phyloP scores from a whole-genome alignment of 352 stramenopile species.

The Phytophthora pinifolia region DNA sequence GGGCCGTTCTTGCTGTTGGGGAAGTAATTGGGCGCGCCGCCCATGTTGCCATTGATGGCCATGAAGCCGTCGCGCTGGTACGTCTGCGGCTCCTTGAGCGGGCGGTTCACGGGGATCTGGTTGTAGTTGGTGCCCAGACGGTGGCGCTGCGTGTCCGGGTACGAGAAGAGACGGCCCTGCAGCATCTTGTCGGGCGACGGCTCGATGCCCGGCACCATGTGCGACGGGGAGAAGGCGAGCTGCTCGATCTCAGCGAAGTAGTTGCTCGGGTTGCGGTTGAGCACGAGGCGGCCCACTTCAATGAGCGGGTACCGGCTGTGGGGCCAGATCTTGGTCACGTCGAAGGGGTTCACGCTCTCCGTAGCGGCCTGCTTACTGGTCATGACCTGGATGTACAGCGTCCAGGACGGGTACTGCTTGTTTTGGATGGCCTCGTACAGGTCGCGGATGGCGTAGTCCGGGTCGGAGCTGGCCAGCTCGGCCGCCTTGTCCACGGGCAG shows the following conservation, averaged over 20 bases:
- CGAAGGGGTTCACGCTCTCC: constrained; percentile 86
- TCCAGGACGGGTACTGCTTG: constrained; percentile 86
- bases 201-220: constrained; percentile 92
- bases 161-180: constrained; percentile 88
- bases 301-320: constrained; percentile 85
- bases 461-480: constrained; percentile 66
- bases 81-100: constrained; percentile 64
- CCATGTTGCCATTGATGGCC: constrained; percentile 76
- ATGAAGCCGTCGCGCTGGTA: constrained; percentile 89
- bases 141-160: constrained; percentile 88
- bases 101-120: constrained; percentile 88
- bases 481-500: constrained; percentile 80
- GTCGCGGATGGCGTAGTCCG: constrained; percentile 90
- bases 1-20: constrained; percentile 81
- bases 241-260: constrained; percentile 96
- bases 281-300: constrained; percentile 85
- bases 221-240: constrained; percentile 88
- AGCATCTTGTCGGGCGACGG: constrained; percentile 89
- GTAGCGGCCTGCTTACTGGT: constrained; percentile 64
- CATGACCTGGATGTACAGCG: constrained; percentile 93
- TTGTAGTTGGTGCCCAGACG: constrained; percentile 90
- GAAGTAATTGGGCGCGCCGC: constrained; percentile 82
- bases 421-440: constrained; percentile 90
- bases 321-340: constrained; percentile 94
- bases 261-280: constrained; percentile 92